Base-by-base conservation (phyloP, 31 red algal species). In the Bonnemaisonia californica region DNA sequence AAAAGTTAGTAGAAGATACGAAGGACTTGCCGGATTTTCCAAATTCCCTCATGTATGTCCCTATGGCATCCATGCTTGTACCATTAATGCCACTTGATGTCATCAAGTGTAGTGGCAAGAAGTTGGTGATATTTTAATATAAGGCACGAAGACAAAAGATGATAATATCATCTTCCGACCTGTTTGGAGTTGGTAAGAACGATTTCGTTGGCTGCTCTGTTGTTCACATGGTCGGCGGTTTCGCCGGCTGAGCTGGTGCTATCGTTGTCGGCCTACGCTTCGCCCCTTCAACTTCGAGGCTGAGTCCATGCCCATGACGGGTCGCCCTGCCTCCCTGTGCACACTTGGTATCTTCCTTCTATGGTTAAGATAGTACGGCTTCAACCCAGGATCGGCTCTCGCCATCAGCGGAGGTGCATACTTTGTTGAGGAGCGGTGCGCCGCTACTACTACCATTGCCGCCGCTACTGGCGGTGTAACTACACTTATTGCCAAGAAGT, bases 301-400 rank as follows among this genome's bases (percentile, higher is more conserved):
- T 36, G 69, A 83, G 24, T 61, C 67, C 29, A 69, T 81, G 33
- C 70, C 85, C 19, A 80, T 95, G 62, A 88, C 92, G 16, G 84
- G 83, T 71, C 88, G 92, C 64, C 76, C 78, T 77, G 79, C 89
- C 24, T 85, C 83, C 7, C 76, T 98, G 54, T 64, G 65, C 42
- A 94, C 87, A 35, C 79, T 95, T 22, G 95, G 95, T 56, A 85
- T 78, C 39, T 92, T 98, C 67, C 59, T 98, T 0, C 84, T 98
- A 0, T 95, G 92, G 95, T 92, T 98, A 57, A 92, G 95, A 60
- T 98, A 92, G 95, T 98, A 92, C 76, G 95, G 91, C 3, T 94
- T 94, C 69, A 94, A 94, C 47, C 80, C 91, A n/a, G 91, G 91
- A 1, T 89, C 83, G 12, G 56, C 55, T 33, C 69, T 89, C 16